These are phyloP conservation scores for Calonectria hongkongensis DNA, from an alignment of 2,329 filamentous ascomycete species.

Conservation along the genomic window DNA sequence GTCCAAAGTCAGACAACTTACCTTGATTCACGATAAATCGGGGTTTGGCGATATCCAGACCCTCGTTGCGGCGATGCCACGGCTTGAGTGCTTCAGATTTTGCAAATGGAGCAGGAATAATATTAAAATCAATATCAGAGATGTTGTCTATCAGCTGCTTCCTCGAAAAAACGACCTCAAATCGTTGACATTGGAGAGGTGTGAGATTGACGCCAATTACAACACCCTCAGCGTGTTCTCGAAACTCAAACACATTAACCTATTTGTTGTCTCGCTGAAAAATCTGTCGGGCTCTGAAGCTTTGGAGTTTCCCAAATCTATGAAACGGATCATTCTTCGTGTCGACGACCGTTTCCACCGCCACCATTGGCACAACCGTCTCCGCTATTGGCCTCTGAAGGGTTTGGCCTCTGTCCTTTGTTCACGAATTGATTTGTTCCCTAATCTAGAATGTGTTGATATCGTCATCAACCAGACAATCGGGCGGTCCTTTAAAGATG, in stretches of 20 bases:
- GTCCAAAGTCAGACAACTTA: background rate
- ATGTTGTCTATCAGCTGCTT: background rate
- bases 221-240: background rate
- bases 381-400: too few relatives aligned
- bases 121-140: background rate
- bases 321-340: background rate
- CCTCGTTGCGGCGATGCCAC: background rate
- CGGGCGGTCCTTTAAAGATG: too few relatives aligned
- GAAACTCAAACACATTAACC: background rate
- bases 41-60: background rate
- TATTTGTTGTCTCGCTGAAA: background rate
- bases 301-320: background rate
- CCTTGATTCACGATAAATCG: background rate
- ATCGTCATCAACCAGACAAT: background rate
- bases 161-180: background rate
- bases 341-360: too few relatives aligned
- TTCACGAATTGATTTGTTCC: background rate
- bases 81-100: background rate
- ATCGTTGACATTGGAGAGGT: background rate
- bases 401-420: background rate
- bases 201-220: background rate
- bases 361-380: too few relatives aligned
- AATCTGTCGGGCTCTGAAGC: background rate
- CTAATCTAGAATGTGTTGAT: background rate
- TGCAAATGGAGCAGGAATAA: background rate